phyloP scores from a whole-genome alignment of 768 basidiomycete species.

The Rhodosporidiobolus sp. region DNA sequence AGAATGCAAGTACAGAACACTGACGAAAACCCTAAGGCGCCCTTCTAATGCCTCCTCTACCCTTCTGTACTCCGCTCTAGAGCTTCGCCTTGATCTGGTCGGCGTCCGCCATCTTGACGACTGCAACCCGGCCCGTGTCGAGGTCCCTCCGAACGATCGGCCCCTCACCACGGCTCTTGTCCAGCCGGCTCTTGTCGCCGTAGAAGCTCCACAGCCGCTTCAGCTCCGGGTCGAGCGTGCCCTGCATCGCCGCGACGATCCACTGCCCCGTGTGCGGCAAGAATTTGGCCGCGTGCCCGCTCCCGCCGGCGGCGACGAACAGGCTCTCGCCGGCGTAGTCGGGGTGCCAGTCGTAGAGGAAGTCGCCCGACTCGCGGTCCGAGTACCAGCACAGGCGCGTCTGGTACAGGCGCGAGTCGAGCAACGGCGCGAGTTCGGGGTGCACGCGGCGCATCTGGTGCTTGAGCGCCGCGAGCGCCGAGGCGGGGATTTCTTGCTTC shows the following conservation, averaged over 20 bases:
- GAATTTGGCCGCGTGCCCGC: conserved; percentile 82
- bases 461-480: conserved; percentile 57
- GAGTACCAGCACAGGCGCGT: conserved; percentile 94
- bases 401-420: conserved; percentile 59
- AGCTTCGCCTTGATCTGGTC: conserved; percentile 2
- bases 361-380: conserved; percentile 79
- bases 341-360: conserved; percentile 77
- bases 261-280: conserved; percentile 76
- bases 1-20: too few relatives aligned
- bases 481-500: conserved; percentile 56
- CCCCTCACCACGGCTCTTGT: conserved; percentile 30
- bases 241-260: conserved; percentile 69
- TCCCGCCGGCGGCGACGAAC: conserved; percentile 79
- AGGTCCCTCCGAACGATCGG: conserved; percentile 23
- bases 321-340: conserved; percentile 55
- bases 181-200: conserved; percentile 21
- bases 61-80: not conserved
- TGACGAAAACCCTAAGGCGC: too few relatives aligned
- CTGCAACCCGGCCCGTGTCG: not conserved
- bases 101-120: not conserved
- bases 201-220: conserved; percentile 62
- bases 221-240: conserved; percentile 58
- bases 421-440: conserved; percentile 64
- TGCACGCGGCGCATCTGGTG: conserved; percentile 60
- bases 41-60: too few relatives aligned